phyloP scores from a whole-genome alignment of 1,139 yeast species.

The Saccharomycopsis hybrid region DNA sequence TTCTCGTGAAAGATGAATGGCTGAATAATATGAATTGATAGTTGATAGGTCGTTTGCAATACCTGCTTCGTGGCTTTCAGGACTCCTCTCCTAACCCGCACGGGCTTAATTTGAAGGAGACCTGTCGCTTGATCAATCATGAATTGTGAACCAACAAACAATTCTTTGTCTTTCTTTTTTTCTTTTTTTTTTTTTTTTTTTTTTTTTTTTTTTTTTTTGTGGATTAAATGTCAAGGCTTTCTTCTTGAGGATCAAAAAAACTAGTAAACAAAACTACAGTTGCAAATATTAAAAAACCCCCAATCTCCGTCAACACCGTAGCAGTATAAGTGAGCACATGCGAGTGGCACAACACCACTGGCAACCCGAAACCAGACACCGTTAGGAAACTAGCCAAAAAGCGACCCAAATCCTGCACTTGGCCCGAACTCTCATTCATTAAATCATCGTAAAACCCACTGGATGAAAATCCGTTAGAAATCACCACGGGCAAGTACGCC shows the following conservation, averaged over 20 bases:
- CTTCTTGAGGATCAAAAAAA: slow-evolving; percentile 14
- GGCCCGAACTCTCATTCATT: slow-evolving; percentile 16
- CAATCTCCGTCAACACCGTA: slow-evolving; percentile 16
- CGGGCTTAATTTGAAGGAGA: too few species aligned
- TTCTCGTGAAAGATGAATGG: too few species aligned
- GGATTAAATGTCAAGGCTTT: slow-evolving; percentile 7
- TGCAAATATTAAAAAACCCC: slow-evolving; percentile 14
- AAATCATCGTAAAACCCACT: slow-evolving; percentile 19
- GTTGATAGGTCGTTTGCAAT: too few species aligned
- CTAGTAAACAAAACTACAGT: slow-evolving; percentile 17
- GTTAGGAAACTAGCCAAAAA: slow-evolving; percentile 14
- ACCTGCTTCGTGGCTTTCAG: too few species aligned
- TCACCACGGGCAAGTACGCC: slow-evolving; percentile 18
- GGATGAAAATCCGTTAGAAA: slow-evolving; percentile 8
- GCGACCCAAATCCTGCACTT: slow-evolving; percentile 15
- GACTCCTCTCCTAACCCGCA: too few species aligned
- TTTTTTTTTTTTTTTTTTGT: too few species aligned
- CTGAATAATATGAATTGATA: too few species aligned
- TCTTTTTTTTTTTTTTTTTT: too few species aligned
- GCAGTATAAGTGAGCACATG: slow-evolving; percentile 15
- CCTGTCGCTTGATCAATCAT: too few species aligned
- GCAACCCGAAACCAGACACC: slow-evolving; percentile 16
- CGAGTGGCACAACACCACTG: slow-evolving; percentile 15
- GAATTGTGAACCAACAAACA: too few species aligned
- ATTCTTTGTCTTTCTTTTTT: too few species aligned